phyloP scores from a whole-genome alignment of 176 grass and related monocot genomes.

The Chrysopogon serrulatus region DNA sequence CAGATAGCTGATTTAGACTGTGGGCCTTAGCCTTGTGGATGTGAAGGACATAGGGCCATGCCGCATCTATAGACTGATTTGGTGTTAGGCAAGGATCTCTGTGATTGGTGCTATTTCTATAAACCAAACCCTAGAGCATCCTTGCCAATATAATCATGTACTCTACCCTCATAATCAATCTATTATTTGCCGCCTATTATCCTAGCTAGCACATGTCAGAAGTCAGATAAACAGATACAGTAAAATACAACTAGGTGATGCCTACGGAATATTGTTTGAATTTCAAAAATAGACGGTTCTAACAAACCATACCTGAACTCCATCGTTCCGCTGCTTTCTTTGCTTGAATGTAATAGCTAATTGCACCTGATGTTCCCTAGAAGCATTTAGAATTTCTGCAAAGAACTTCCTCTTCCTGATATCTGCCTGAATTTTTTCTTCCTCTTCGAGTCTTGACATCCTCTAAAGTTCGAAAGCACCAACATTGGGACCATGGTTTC shows the following conservation, averaged over 20 bases:
- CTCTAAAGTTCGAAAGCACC: constrained; percentile 45
- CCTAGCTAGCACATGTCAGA: neutral
- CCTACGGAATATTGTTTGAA: neutral
- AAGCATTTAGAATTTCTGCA: constrained; percentile 93
- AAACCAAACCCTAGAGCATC: neutral
- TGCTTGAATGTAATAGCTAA: constrained; percentile 64
- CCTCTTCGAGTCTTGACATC: constrained; percentile 88
- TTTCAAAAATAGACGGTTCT: neutral
- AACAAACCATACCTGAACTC: constrained; percentile 68
- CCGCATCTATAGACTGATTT: neutral
- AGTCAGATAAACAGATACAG: neutral
- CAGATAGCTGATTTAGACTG: neutral
- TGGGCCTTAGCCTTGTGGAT: neutral
- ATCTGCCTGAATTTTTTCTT: constrained; percentile 88
- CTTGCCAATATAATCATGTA: neutral
- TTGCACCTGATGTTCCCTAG: constrained; percentile 81
- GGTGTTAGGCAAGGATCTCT: neutral
- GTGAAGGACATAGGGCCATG: neutral
- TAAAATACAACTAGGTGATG: neutral
- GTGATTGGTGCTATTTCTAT: neutral
- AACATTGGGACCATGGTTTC: constrained; percentile 15
- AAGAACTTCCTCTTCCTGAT: constrained; percentile 94
- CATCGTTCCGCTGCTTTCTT: constrained; percentile 95
- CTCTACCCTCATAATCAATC: neutral
- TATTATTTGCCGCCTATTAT: neutral